phyloP scores from a whole-genome alignment of 768 basidiomycete species.

The Trametes gibbosa region DNA sequence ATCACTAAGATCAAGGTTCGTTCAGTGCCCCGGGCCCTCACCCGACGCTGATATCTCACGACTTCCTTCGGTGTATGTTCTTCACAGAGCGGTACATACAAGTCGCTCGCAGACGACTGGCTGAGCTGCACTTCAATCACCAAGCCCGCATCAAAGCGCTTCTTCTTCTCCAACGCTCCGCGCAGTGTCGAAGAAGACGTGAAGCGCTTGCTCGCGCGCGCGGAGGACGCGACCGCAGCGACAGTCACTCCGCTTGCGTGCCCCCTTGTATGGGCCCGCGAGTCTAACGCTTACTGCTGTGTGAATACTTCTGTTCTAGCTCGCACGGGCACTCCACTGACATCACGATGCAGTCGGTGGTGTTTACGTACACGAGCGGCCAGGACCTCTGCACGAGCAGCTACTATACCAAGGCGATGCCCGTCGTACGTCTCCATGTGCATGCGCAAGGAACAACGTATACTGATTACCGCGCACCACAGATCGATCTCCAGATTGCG shows the following conservation, averaged over 20 bases:
- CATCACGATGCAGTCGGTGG: slow-evolving; percentile 28
- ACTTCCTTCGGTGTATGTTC: background rate
- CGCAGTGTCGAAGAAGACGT: slow-evolving; percentile 8
- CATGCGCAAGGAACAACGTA: slow-evolving; percentile 33
- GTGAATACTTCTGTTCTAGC: slow-evolving; percentile 19
- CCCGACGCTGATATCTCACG: background rate
- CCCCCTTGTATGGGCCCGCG: slow-evolving; percentile 47
- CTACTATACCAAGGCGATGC: slow-evolving; percentile 25
- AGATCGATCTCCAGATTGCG: slow-evolving; percentile 44
- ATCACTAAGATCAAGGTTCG: slow-evolving; percentile 37
- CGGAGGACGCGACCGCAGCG: slow-evolving; percentile 4
- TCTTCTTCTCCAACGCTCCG: slow-evolving; percentile 28
- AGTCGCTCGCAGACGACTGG: slow-evolving; percentile 26
- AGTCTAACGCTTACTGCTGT: slow-evolving; percentile 46
- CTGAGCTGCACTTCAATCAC: slow-evolving; percentile 28
- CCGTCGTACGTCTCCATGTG: slow-evolving; percentile 33
- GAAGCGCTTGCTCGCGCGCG: background rate
- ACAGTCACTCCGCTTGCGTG: slow-evolving; percentile 42
- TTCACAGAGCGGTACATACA: slow-evolving; percentile 27
- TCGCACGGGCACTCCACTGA: background rate
- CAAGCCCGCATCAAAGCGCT: slow-evolving; percentile 23
- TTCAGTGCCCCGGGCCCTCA: background rate
- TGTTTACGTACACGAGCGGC: slow-evolving; percentile 40
- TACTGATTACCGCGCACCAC: background rate
- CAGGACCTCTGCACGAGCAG: slow-evolving; percentile 44